phyloP scores from a whole-genome alignment of 2,329 filamentous ascomycete genomes.

The Exophiala sp. region DNA sequence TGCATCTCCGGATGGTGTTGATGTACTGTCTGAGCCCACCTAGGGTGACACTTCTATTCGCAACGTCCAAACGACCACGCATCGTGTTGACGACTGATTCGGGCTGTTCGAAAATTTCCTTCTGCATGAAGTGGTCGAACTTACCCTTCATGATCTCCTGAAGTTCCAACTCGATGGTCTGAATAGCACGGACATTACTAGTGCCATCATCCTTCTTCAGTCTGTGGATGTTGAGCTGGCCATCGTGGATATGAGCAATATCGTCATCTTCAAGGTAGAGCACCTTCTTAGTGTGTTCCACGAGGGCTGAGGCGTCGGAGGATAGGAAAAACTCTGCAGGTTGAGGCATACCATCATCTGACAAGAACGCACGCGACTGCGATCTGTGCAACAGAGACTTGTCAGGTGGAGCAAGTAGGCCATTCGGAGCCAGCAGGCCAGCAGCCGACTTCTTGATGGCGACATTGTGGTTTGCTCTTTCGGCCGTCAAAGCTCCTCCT shows the following conservation, averaged over 20 bases:
- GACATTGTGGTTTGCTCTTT: slow-evolving; percentile 92
- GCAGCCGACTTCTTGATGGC: slow-evolving; percentile 85
- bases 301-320: slow-evolving; percentile 94
- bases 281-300: slow-evolving; percentile 99
- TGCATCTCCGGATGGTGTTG: slow-evolving; percentile 90
- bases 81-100: slow-evolving; percentile 99
- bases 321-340: slow-evolving; percentile 99
- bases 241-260: slow-evolving; percentile 99
- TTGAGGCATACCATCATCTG: slow-evolving; percentile 95
- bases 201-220: slow-evolving; percentile 94
- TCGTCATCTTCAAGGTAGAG: slow-evolving; percentile 99
- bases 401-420: slow-evolving; percentile 82
- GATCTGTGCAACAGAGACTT: slow-evolving; percentile 98
- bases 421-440: slow-evolving; percentile 61
- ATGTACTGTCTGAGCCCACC: slow-evolving; percentile 97
- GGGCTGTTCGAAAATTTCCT: slow-evolving; percentile 99
- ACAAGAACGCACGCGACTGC: slow-evolving; percentile 97
- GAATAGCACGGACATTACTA: slow-evolving; percentile 95
- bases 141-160: slow-evolving; percentile 99
- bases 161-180: slow-evolving; percentile 96
- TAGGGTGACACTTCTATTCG: slow-evolving; percentile 91
- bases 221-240: slow-evolving; percentile 97
- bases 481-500: slow-evolving; percentile 76
- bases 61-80: slow-evolving; percentile 93
- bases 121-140: slow-evolving; percentile 99